Evolutionary conservation across 495 filamentous ascomycete genomes (phyloP).

Genomic region (Lichenothelia convexa): DNA sequence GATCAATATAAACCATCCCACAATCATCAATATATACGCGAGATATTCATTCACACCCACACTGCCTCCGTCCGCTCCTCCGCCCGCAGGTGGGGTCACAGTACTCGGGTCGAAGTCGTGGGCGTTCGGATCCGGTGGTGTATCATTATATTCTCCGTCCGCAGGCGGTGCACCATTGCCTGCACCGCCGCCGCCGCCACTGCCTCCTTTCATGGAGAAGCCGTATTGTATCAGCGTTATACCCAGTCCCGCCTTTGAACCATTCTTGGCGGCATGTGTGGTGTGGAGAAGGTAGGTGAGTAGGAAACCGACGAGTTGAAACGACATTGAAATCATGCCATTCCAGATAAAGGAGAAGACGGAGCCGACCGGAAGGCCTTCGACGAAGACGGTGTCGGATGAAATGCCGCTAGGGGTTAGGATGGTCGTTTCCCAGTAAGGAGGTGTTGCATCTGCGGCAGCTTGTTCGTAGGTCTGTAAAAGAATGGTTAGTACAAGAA

Average conservation of each 20-base stretch:
- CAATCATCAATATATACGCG: constrained; percentile 89
- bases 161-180: constrained; percentile 22
- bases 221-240: constrained; percentile 94
- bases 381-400: constrained; percentile 87
- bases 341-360: constrained; percentile 97
- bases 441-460: constrained; percentile 85
- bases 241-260: constrained; percentile 80
- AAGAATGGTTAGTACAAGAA: constrained; percentile 15
- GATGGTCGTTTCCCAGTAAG: constrained; percentile 98
- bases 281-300: constrained; percentile 96
- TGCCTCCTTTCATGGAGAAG: constrained; percentile 61
- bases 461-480: constrained; percentile 91
- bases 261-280: constrained; percentile 94
- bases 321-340: constrained; percentile 96
- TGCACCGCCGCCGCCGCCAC: constrained; percentile 27
- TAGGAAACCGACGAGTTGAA: constrained; percentile 90
- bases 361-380: constrained; percentile 88
- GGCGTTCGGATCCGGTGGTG: constrained; percentile 70
- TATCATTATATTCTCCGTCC: constrained; percentile 32
- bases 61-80: constrained; percentile 23
- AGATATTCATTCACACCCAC: constrained; percentile 66
- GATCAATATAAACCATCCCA: constrained; percentile 95
- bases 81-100: constrained; percentile 27
- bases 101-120: constrained; percentile 69
- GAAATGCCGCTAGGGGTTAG: constrained; percentile 72